A percentile compares a stretch with the other conserved stretches of the same genome.
These are phyloP conservation scores for Guyanaporus albipodus DNA, from an alignment of 768 basidiomycete genomes.

Conservation along the genomic window DNA sequence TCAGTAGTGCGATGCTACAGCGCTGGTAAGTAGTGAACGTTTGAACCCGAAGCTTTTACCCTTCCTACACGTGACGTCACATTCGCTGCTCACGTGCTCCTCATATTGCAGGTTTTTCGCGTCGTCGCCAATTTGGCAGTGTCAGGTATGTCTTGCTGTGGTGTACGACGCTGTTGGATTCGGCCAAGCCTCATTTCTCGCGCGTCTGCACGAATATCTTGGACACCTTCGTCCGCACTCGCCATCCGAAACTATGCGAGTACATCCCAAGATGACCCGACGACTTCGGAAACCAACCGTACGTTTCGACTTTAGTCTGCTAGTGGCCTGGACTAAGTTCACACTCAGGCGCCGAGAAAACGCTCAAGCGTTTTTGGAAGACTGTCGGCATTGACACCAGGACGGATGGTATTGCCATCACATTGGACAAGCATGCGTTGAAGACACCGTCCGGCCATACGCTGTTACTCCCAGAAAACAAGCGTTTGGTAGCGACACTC, in stretches of 20 bases:
- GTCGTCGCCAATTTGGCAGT: neutral
- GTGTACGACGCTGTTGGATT: conserved; percentile 1
- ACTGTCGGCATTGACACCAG: conserved; percentile 71
- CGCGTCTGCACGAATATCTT: neutral
- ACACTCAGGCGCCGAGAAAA: conserved; percentile 73
- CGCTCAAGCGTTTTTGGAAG: conserved; percentile 93
- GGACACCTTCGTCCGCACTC: neutral
- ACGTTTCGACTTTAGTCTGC: conserved; percentile 20
- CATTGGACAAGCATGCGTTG: conserved; percentile 77
- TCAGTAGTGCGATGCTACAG: too few relatives aligned
- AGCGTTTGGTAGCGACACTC: conserved; percentile 71
- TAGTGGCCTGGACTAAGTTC: conserved; percentile 1
- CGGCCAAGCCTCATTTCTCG: conserved; percentile 3
- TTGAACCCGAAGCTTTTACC: too few relatives aligned
- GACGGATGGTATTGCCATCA: conserved; percentile 52
- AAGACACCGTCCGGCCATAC: conserved; percentile 86
- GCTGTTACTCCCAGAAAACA: conserved; percentile 65
- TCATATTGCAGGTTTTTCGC: conserved; percentile 5
- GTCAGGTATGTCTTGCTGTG: conserved; percentile 10
- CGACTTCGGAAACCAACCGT: conserved; percentile 65
- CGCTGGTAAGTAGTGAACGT: too few relatives aligned
- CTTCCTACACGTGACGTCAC: conserved; percentile 22
- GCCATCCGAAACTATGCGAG: conserved; percentile 12
- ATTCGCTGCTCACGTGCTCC: conserved; percentile 22
- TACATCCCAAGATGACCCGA: conserved; percentile 37